Evolutionary conservation across 2,329 filamentous ascomycete species (phyloP).

Genomic region (Ophiostoma sp.): DNA sequence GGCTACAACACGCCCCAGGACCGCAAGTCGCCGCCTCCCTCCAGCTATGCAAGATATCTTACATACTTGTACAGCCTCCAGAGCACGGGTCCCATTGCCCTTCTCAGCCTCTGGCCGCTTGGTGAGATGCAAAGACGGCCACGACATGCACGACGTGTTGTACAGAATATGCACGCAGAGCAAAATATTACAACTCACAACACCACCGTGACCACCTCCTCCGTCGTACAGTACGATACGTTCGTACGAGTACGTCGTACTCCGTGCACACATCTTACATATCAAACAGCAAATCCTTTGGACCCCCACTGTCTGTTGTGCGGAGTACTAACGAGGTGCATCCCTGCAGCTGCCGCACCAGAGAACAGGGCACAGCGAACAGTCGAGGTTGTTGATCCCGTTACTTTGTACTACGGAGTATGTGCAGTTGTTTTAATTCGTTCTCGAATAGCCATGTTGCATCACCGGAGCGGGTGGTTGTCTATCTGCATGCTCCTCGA

Average conservation of each 20-base stretch:
- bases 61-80: background rate
- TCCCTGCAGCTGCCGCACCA: background rate
- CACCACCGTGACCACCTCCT: background rate
- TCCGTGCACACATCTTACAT: background rate
- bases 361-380: background rate
- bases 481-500: no score
- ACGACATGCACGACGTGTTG: background rate
- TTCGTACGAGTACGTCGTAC: no score
- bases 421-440: no score
- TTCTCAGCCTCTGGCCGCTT: background rate
- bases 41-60: background rate
- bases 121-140: background rate
- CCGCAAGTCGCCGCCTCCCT: constrained; percentile 1
- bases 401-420: background rate
- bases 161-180: background rate
- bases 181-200: background rate
- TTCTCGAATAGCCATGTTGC: background rate
- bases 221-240: no score
- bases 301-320: constrained; percentile 6
- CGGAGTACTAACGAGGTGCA: background rate
- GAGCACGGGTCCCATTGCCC: background rate
- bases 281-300: background rate
- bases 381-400: background rate
- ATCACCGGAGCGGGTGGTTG: no score
- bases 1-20: background rate